Conservation (phyloP, 1,139 yeast genomes). For the Magnusiomyces suaveolens region DNA sequence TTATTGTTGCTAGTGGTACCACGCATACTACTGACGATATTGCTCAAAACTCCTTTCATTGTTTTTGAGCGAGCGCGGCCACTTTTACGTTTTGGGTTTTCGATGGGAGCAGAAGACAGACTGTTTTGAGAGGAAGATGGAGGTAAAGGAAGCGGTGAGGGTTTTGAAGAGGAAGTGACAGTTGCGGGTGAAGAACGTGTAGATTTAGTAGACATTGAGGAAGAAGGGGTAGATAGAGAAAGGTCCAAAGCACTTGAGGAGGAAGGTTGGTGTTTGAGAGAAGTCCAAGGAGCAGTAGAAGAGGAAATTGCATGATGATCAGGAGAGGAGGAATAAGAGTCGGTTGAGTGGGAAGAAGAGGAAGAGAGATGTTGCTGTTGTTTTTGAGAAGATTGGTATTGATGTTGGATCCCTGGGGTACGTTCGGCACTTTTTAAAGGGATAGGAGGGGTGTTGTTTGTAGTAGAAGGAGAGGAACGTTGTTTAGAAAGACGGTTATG, state of each 20-base stretch:
- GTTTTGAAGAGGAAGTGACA: conserved; percentile 8
- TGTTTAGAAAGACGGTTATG: neutral
- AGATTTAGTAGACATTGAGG: neutral
- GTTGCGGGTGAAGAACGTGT: conserved; percentile 12
- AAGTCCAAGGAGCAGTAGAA: conserved; percentile 1
- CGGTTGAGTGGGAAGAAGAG: neutral
- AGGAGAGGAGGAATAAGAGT: neutral
- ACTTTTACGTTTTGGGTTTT: conserved; percentile 19
- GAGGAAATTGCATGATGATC: neutral
- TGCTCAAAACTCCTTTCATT: conserved; percentile 43
- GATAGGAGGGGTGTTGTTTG: conserved; percentile 12
- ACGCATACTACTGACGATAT: conserved; percentile 35
- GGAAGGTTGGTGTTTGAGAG: neutral
- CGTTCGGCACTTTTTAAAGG: conserved; percentile 12
- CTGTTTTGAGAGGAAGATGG: conserved; percentile 9
- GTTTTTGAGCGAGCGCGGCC: conserved; percentile 29
- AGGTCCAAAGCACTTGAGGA: neutral
- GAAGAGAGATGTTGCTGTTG: conserved; percentile 3
- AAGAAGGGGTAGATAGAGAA: neutral
- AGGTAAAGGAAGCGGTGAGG: conserved; percentile 4
- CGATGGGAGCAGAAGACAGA: conserved; percentile 4
- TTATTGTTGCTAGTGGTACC: conserved; percentile 17
- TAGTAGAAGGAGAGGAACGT: conserved; percentile 1
- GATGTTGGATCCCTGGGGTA: too few species aligned
- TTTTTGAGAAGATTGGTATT: too few species aligned